Conservation (phyloP, 2,329 filamentous ascomycete species). For the Davidsoniella virescens region DNA sequence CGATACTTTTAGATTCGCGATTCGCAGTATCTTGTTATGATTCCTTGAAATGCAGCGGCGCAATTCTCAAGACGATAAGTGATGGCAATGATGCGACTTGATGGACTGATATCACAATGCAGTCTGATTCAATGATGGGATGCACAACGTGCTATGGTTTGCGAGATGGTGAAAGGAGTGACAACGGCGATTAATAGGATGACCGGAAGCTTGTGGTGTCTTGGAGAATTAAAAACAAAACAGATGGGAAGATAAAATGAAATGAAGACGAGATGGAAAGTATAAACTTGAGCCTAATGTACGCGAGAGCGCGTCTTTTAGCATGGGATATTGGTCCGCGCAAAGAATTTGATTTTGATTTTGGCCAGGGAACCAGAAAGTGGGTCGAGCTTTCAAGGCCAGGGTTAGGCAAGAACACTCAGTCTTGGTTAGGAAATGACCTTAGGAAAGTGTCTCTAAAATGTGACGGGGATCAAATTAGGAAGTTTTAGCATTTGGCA, state of each 20-base stretch:
- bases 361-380: slow-evolving; percentile 6
- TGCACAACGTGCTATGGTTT: background rate
- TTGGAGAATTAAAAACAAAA: background rate
- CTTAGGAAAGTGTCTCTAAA: background rate
- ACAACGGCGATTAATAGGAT: background rate
- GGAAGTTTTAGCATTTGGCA: too few species aligned
- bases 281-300: background rate
- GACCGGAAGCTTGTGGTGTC: background rate
- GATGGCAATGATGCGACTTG: background rate
- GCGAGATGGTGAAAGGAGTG: background rate
- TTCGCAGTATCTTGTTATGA: background rate
- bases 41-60: background rate
- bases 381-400: slow-evolving; percentile 2
- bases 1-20: background rate
- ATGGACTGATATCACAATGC: background rate
- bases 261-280: background rate
- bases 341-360: slow-evolving; percentile 5
- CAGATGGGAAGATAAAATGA: background rate
- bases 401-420: slow-evolving; percentile 1
- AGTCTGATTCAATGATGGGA: background rate
- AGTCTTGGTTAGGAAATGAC: background rate
- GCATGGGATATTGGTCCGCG: slow-evolving; percentile 7
- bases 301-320: slow-evolving; percentile 10
- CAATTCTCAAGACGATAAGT: background rate
- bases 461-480: too few species aligned